Base-by-base conservation (phyloP, 208 protist genomes). In the Borovskyia barvae region DNA sequence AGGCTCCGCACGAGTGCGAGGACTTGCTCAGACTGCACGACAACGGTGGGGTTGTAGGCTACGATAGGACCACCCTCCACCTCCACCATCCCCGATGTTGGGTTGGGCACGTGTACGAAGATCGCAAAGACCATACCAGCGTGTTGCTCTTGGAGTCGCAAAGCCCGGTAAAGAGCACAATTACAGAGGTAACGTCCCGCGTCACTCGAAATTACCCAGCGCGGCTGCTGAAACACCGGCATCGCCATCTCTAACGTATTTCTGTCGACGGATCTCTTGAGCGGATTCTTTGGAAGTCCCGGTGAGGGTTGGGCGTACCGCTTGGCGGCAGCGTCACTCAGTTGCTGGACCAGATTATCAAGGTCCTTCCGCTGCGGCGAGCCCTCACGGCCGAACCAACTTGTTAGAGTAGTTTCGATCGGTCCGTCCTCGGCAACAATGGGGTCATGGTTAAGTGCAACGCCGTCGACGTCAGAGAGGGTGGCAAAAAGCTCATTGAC, bases 161-260 rank as follows among this genome's bases (percentile, higher is more conserved):
- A 41, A 8, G 65, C 63, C 20, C 63, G 53, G 54, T 90, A 93
- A 15, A 93, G 68, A 17, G 68, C 51, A 40, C 67, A 90, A 63
- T 93, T 90, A 62, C 82, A 93, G 35, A 88, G 53, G 52, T 90
- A 90, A 11, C 80, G 73, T 1, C 82, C 86, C 3, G 82, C 86
- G 36, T 88, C 53, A 39, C 50, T 54, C 9, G 82, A 90, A 14
- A 88, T 65, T 12, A 65, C 47, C 78, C 77, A 88, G 36, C 29
- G 33, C 7, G 82, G 77, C 1, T 33, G 15, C 53, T 71, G 62
- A 17, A 72, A 77, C 2, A 6, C 20, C 7, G 75, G 75, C 75
- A 77, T 77, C 53, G 57, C 37, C 58, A 72, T 64, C 32, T 36
- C 67, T 9, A 42, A 47, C 3, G 49, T 20, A 17, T 59, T 54